Base-by-base conservation (phyloP, 768 basidiomycete species). In the Saitozyma podzolica region DNA sequence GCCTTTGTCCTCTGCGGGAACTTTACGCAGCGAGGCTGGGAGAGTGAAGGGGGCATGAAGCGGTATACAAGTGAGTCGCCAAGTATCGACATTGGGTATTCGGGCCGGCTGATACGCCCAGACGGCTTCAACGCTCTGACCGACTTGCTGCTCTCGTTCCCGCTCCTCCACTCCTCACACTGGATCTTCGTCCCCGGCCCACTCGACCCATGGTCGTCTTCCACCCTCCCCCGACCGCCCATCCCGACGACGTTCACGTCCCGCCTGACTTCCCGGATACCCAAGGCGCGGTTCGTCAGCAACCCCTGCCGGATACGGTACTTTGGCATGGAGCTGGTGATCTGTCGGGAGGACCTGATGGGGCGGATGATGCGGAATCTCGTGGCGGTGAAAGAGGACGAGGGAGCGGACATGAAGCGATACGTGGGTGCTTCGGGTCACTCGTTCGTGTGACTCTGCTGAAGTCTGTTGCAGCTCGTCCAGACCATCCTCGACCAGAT, bases 151-250 rank as follows among this genome's bases (percentile, higher is more conserved):
- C 82, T 87, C 6, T 84, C 87, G 7, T 96, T 92, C 73, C 89
- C 91, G 2, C 88, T 98, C 55, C 85, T 87, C 19, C 85, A 87
- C 7, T 81, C 81, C 50, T 92, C 93, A 0, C 91, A 94, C 75
- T 96, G 98, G 78, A 85, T 98, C 57, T 86, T 99, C 66, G 88
- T 98, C 19, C 96, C 96, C 6, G 96, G 96, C 7, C 96, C 96
- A 2, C 82, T 90, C 55, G 96, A 99, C 80, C 84, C 95, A 29
- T 84, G 81, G 80, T 83, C 89, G 58, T 91, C 91, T 59, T 84
- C 88, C 9, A 85, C 88, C 19, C 81, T 96, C 11, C 96, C 96
- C 39, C 87, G 91, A 40, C 86, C 86, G 47, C 85, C 91, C 1
- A 82, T 99, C 39, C 85, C 97, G 5, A 85, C 89, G 0, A 84